Evolutionary conservation across 2,329 filamentous ascomycete genomes (phyloP), one percentile per base, ranked within the genome.

Genomic region (Colletotrichum somersetense): DNA sequence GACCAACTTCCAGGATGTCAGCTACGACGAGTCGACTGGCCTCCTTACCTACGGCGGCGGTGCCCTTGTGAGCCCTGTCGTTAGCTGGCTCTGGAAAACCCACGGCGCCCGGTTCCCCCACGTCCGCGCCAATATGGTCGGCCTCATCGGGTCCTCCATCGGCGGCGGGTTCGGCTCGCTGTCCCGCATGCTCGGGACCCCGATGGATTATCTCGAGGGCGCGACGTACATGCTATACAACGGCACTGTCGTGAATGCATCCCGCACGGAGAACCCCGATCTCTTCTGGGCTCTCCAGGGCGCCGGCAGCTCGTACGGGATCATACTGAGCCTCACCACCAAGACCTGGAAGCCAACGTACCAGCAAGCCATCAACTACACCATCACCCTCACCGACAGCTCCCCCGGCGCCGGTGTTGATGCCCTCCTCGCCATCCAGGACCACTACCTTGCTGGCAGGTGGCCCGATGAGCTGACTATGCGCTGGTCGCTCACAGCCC

Each of bases 211-310:
- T 59, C 59, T 74, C n/a, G 58, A 67, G 11, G 53, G 62, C n/a
- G 73, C 64, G 30, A 67, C 67, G 6, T 74, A 74, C 57, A 74
- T 74, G 73, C 73, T 74, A 18, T 74, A 73, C 61, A 74, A 74
- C 73, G 73, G 73, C 16, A 74, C 73, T 55, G 35, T 74, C 14
- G 71, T 59, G 20, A 44, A 72, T 44, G 62, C 69, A 44, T 71
- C 68, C 38, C 64, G 68, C 35, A 70, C 69, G 46, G 48, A 72
- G 65, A 71, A 73, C 48, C 70, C 73, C 14, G 73, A 74, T 38
- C 73, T 73, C 26, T 72, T 74, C 61, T 74, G 73, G 73, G 73
- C 73, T n/a, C 62, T 72, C 18, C 66, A 74, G 71, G 73, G 73
- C 1, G 73, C 73, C 30, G 73, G 73, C n/a, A 59, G 66, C 18